Base-by-base conservation (phyloP, 768 basidiomycete species). In the Podaxis sp. region DNA sequence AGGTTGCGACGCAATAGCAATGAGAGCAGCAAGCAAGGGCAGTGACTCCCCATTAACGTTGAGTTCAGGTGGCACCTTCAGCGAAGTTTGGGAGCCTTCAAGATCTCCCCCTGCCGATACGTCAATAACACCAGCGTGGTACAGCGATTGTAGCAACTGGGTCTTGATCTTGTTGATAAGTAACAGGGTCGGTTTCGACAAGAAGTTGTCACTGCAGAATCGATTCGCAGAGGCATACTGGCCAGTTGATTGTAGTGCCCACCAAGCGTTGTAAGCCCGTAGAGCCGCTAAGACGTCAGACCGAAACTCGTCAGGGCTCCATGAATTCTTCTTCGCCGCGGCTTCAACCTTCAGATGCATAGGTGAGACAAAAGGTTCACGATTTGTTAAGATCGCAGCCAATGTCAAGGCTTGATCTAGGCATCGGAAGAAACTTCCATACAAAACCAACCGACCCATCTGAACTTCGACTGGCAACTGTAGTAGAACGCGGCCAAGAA, bases 361-460 rank as follows among this genome's bases (percentile, higher is more conserved):
- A 0, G 95, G 95, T 0, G 88, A 83, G 59, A 95, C 71, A 79
- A 97, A 98, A 4, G 95, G 93, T 61, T 96, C 94, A 35, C 95
- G 89, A 65, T 91, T 90, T 13, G 91, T 86, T 65, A 97, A 75
- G 66, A 97, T 88, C 5, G 93, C 93, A n/a, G 95, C 95, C 51
- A 97, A 82, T 4, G 93, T 92, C 63, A 98, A 72, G 0, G 92
- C 91, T 54, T 87, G 83, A 70, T 95, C 91, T 44, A 98, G 78
- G 73, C 95, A 97, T 61, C 90, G 85, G 86, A 96, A 96, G 79
- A 97, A 91, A 68, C 87, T 85, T 16, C 95, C 95, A 71, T 88
- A 93, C 3, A 98, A 79, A 55, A 94, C 89, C 52, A 98, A 77
- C 59, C 93, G 87, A 54, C 93, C 95, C 76, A 98, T 85, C 61